A percentile compares a stretch with the other conserved stretches of the same genome.
These are phyloP conservation scores for Candida anutae DNA, from an alignment of 1,139 yeast species.

Conservation along the genomic window DNA sequence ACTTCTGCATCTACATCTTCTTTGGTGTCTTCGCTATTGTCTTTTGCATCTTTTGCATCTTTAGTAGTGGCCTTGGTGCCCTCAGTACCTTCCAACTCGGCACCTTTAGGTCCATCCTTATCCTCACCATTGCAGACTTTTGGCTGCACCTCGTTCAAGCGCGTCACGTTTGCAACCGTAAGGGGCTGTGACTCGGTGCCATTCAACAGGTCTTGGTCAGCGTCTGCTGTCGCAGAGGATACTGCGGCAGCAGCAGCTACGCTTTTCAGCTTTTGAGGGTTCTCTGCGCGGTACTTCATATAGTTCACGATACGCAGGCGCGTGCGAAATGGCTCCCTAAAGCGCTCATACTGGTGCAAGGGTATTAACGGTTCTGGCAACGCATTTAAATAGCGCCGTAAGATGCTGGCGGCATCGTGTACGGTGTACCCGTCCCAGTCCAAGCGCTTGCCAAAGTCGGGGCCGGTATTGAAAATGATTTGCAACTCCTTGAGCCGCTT, in stretches of 20 bases:
- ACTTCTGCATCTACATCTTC: background rate
- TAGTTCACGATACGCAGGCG: conserved; percentile 55
- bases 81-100: background rate
- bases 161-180: conserved; percentile 25
- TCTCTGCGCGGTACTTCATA: conserved; percentile 47
- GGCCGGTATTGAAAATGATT: conserved; percentile 74
- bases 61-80: background rate
- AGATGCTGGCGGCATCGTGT: conserved; percentile 93
- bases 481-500: conserved; percentile 84
- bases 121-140: no score
- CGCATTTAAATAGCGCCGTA: conserved; percentile 78
- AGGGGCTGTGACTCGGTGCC: no score
- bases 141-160: conserved; percentile 13
- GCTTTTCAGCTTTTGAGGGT: conserved; percentile 22
- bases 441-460: conserved; percentile 79
- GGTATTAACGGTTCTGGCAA: conserved; percentile 93
- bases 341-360: conserved; percentile 62
- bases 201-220: no score
- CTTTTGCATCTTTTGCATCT: background rate
- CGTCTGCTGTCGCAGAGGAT: conserved; percentile 1
- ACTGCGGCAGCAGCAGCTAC: conserved; percentile 4
- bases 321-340: conserved; percentile 68
- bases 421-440: conserved; percentile 92
- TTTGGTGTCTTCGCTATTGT: background rate
- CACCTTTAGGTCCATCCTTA: background rate